Evolutionary conservation across 1,284 basidiomycete species (phyloP).

Genomic region (Pisolithus thermaeus): DNA sequence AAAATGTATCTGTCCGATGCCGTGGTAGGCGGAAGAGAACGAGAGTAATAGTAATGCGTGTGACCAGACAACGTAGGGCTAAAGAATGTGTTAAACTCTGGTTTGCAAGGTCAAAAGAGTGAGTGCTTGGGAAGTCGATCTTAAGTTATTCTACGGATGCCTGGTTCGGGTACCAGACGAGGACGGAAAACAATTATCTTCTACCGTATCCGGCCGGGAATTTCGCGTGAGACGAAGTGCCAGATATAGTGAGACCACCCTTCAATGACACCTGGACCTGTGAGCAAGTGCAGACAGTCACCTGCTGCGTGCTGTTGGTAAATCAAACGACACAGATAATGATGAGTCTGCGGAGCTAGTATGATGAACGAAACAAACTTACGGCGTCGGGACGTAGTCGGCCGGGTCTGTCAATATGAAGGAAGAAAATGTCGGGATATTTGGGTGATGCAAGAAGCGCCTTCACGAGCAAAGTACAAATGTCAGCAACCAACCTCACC

Average conservation of each 20-base stretch:
- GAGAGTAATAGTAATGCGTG: too few relatives aligned
- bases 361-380: slow-evolving; percentile 23
- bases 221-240: slow-evolving; percentile 46
- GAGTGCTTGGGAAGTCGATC: too few relatives aligned
- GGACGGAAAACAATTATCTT: neutral
- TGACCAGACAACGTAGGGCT: too few relatives aligned
- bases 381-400: slow-evolving; percentile 59
- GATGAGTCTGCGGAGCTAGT: neutral
- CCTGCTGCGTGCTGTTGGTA: slow-evolving; percentile 45
- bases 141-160: neutral
- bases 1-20: too few relatives aligned
- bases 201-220: slow-evolving; percentile 22
- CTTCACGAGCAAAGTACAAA: slow-evolving; percentile 24
- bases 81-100: too few relatives aligned
- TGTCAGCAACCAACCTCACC: slow-evolving; percentile 3
- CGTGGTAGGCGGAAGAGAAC: too few relatives aligned
- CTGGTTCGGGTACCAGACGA: neutral
- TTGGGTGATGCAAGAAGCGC: slow-evolving; percentile 33
- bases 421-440: slow-evolving; percentile 52
- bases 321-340: slow-evolving; percentile 4
- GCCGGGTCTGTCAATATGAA: slow-evolving; percentile 54
- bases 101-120: too few relatives aligned
- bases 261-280: slow-evolving; percentile 59
- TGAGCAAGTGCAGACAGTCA: slow-evolving; percentile 62
- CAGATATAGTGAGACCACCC: slow-evolving; percentile 69